Conservation (phyloP, 2,329 filamentous ascomycete species). For the Plenodomus biglobosus region DNA sequence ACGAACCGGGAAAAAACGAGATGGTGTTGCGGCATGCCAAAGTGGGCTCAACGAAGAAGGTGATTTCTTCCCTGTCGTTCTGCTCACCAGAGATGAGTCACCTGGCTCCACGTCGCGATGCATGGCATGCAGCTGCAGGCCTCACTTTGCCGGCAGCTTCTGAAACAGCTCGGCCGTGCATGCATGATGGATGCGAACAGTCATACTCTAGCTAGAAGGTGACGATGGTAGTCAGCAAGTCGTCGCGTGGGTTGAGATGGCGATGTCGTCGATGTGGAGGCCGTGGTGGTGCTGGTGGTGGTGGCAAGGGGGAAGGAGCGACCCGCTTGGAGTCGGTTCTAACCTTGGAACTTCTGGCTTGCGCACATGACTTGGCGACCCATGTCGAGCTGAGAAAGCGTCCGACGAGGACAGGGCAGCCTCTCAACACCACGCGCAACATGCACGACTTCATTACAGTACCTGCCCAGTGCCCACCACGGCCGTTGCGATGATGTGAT, state of each 20-base stretch:
- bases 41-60: neutral
- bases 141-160: slow-evolving; percentile 25
- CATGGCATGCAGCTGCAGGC: slow-evolving; percentile 35
- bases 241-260: slow-evolving; percentile 3
- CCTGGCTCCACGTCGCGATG: slow-evolving; percentile 35
- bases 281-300: neutral
- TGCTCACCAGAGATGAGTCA: slow-evolving; percentile 37
- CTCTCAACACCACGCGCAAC: slow-evolving; percentile 25
- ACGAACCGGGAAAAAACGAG: neutral
- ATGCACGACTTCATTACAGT: slow-evolving; percentile 22
- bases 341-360: too few relatives aligned
- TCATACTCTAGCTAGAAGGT: slow-evolving; percentile 23
- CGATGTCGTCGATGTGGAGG: slow-evolving; percentile 4
- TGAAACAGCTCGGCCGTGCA: slow-evolving; percentile 33
- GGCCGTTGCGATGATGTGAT: slow-evolving; percentile 1
- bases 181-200: slow-evolving; percentile 15
- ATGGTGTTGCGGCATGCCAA: slow-evolving; percentile 10
- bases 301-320: slow-evolving; percentile 2
- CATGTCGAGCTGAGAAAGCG: slow-evolving; percentile 38
- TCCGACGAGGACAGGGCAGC: slow-evolving; percentile 15
- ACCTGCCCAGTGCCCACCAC: too few relatives aligned
- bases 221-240: slow-evolving; percentile 7
- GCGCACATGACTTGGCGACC: slow-evolving; percentile 17
- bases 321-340: slow-evolving; percentile 26
- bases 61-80: slow-evolving; percentile 6